A percentile compares a stretch with the other conserved stretches of the same genome.
Conservation (phyloP, 257 asterid species). For the Thymus quinquecostatus region DNA sequence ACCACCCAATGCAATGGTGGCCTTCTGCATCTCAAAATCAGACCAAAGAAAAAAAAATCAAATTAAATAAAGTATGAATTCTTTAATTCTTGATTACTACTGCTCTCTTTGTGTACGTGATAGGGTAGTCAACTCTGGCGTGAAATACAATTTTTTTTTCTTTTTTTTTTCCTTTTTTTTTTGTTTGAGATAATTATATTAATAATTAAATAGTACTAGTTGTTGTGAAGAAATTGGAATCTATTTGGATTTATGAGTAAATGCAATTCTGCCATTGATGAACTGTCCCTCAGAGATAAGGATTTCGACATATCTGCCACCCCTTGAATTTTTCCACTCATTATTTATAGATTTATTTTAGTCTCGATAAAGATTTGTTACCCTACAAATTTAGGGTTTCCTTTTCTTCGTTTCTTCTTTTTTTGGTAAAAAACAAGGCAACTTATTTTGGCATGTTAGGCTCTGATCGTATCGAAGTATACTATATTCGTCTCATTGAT, state of each 20-base stretch:
- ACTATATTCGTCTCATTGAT: no score
- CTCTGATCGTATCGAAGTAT: no score
- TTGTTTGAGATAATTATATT: no score
- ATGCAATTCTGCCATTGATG: background rate
- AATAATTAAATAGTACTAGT: no score
- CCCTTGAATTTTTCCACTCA: no score
- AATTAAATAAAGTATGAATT: background rate
- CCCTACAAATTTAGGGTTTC: background rate
- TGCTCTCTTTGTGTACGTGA: background rate
- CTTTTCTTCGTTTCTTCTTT: no score
- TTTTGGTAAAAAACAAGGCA: no score
- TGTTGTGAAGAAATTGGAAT: background rate
- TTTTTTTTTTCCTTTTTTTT: no score
- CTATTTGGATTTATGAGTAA: conserved; percentile 9
- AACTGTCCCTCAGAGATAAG: background rate
- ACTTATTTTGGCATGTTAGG: no score
- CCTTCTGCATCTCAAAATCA: conserved; percentile 21
- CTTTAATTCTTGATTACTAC: background rate
- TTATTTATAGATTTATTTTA: background rate
- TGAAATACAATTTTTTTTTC: conserved; percentile 4
- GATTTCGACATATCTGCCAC: conserved; percentile 9
- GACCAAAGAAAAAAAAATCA: background rate
- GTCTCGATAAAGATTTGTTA: background rate
- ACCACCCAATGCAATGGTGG: conserved; percentile 34
- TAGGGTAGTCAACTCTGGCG: conserved; percentile 41